phyloP scores from a whole-genome alignment of 2,329 filamentous ascomycete species.

The Phyllosticta citrichinensis region DNA sequence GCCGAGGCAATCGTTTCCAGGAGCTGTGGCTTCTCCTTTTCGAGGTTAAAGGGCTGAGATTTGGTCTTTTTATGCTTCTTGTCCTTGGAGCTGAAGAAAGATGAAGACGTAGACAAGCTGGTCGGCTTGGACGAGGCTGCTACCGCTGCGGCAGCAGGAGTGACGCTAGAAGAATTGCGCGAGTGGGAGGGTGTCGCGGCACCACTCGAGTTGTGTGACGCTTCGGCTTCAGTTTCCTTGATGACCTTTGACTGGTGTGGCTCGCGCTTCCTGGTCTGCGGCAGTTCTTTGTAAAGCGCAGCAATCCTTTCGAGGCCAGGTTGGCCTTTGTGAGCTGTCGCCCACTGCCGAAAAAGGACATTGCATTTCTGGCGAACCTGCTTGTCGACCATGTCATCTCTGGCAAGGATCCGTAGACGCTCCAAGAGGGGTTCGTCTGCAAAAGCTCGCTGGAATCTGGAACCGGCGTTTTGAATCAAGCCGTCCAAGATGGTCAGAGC shows the following conservation, averaged over 20 bases:
- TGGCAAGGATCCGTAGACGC: conserved; percentile 77
- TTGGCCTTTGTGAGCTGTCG: conserved; percentile 66
- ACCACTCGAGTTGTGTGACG: conserved; percentile 45
- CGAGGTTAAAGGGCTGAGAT: conserved; percentile 64
- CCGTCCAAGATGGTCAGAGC: conserved; percentile 84
- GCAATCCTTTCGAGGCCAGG: conserved; percentile 72
- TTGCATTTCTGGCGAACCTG: conserved; percentile 84
- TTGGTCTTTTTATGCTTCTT: conserved; percentile 46
- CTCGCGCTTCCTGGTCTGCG: conserved; percentile 49
- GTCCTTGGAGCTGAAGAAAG: conserved; percentile 36
- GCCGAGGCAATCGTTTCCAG: conserved; percentile 81
- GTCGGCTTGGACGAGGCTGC: background rate
- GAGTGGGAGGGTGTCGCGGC: conserved; percentile 23
- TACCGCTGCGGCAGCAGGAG: background rate
- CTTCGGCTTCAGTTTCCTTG: conserved; percentile 66
- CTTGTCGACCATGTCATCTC: conserved; percentile 72
- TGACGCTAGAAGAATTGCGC: conserved; percentile 11
- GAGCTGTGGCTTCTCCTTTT: conserved; percentile 79
- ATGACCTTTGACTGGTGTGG: conserved; percentile 74
- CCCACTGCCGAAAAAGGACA: conserved; percentile 79
- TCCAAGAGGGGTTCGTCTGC: conserved; percentile 87
- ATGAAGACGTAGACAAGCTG: background rate
- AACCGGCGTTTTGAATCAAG: conserved; percentile 86
- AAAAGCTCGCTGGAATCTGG: conserved; percentile 76
- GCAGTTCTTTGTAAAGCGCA: conserved; percentile 63